Base-by-base conservation (phyloP, 352 stramenopile species). In the Phytopythium aichiense region DNA sequence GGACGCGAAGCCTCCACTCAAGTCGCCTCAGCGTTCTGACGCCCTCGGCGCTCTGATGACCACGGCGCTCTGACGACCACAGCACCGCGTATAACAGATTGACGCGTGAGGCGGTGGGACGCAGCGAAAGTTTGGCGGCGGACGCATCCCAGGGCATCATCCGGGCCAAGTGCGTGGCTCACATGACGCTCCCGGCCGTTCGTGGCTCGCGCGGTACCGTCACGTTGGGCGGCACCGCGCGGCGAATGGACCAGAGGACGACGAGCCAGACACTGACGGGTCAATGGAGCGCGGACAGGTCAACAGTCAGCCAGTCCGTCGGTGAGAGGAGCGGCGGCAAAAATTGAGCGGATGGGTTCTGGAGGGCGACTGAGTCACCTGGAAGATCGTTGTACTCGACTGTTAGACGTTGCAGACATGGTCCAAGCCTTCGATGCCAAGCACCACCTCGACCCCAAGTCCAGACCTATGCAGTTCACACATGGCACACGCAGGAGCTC, bases 311-410 rank as follows among this genome's bases (percentile, higher is more conserved):
- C 15, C 40, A n/a, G 16, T 46, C 18, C 33, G 25, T 30, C 18
- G 11, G 9, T 38, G 37, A 15, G 37, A 46, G 13, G 46, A 55
- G 49, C 12, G 16, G 12, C 4, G 25, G 37, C 7, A 35, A 35
- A n/a, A n/a, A 55, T 38, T 35, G 25, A 38, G 13, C 5, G 23
- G 12, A 38, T 35, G 23, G 49, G 49, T 38, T n/a, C n/a, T n/a
- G n/a, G n/a, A n/a, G 49, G 51, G 51, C 51, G 51, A 57, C 51
- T 57, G 51, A 7, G 51, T 57, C 51, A 31, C 51, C 51, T 57
- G 13, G 9, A 43, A 7, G 49, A 25, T 38, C 11, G 28, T 46
- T 46, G 40, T 46, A 22, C 40, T 46, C 40, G 18, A 22, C 13
- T n/a, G 40, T 46, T 46, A 46, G 40, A 22, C 13, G 15, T 46